phyloP scores from a whole-genome alignment of 352 stramenopile genomes.

The Pythium apleroticum region DNA sequence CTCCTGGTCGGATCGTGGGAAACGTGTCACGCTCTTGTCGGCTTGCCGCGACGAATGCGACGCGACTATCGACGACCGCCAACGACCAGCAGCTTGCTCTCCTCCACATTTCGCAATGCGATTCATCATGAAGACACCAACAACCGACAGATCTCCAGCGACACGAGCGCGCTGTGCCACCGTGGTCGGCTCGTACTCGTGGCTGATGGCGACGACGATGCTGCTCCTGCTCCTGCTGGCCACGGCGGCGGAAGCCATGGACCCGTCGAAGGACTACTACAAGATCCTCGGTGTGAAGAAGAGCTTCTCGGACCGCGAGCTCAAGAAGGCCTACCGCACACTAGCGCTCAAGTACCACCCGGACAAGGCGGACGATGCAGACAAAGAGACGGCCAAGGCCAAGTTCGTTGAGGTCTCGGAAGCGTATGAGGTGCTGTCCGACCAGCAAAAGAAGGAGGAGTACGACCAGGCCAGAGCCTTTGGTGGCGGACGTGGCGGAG shows the following conservation, averaged over 20 bases:
- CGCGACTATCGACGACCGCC: neutral
- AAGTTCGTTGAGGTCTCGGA: slow-evolving; percentile 93
- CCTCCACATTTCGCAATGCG: neutral
- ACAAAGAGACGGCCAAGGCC: slow-evolving; percentile 84
- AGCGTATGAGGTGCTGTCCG: slow-evolving; percentile 92
- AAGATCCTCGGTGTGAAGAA: slow-evolving; percentile 75
- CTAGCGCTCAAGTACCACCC: slow-evolving; percentile 90
- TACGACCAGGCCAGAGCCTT: slow-evolving; percentile 85
- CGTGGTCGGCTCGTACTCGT: slow-evolving; percentile 19
- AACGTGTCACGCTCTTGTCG: slow-evolving; percentile 22
- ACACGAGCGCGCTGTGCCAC: neutral
- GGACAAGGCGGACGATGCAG: slow-evolving; percentile 78
- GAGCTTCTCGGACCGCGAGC: slow-evolving; percentile 68
- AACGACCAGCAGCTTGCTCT: neutral
- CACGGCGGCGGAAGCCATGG: slow-evolving; percentile 37
- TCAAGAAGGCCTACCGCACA: slow-evolving; percentile 88
- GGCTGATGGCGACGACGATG: slow-evolving; percentile 29
- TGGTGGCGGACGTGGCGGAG: slow-evolving; percentile 30
- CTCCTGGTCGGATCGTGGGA: slow-evolving; percentile 23
- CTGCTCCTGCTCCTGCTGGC: slow-evolving; percentile 26
- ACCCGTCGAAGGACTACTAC: slow-evolving; percentile 81
- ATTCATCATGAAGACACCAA: neutral
- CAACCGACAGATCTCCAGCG: neutral
- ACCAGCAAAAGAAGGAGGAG: slow-evolving; percentile 84
- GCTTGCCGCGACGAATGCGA: slow-evolving; percentile 16